phyloP scores from a whole-genome alignment of 768 basidiomycete genomes.

The Mycena belliarum region DNA sequence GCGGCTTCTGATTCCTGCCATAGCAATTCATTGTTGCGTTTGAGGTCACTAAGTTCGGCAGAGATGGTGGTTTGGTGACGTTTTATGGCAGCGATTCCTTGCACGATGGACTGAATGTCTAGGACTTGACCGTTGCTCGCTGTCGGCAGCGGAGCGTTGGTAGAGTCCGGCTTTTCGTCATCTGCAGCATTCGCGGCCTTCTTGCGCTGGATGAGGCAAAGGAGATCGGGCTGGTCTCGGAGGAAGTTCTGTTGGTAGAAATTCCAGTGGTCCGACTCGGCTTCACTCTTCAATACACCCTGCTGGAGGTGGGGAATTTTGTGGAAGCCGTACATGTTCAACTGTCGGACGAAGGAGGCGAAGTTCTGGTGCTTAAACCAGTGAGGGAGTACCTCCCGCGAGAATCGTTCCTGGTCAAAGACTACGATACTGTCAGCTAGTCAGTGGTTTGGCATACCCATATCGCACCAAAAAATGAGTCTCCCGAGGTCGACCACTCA shows the following conservation, averaged over 20 bases:
- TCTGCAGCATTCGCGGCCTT: conserved; percentile 52
- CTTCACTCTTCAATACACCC: conserved; percentile 84
- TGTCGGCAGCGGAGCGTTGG: conserved; percentile 36
- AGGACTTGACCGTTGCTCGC: conserved; percentile 49
- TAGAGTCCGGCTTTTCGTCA: conserved; percentile 32
- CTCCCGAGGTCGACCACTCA: conserved; percentile 87
- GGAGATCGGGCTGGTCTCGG: conserved; percentile 83
- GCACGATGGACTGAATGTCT: conserved; percentile 78
- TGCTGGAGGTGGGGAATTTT: conserved; percentile 95
- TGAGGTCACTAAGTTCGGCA: conserved; percentile 83
- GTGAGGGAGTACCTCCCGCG: conserved; percentile 82
- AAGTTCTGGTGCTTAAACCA: conserved; percentile 99
- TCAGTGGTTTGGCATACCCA: background rate
- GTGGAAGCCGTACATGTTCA: conserved; percentile 97
- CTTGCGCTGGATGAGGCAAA: conserved; percentile 88
- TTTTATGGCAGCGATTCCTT: conserved; percentile 83
- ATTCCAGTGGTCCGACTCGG: conserved; percentile 84
- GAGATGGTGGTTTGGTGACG: conserved; percentile 93
- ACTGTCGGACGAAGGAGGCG: conserved; percentile 85
- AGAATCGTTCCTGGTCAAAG: conserved; percentile 88
- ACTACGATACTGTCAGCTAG: conserved; percentile 46
- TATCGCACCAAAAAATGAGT: conserved; percentile 82
- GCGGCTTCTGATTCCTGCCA: conserved; percentile 90
- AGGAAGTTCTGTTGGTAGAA: conserved; percentile 91
- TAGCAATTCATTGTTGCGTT: conserved; percentile 82